These are phyloP conservation scores for Rhodamnia rubescens DNA, from an alignment of 345 rosid genomes.

Conservation along the genomic window DNA sequence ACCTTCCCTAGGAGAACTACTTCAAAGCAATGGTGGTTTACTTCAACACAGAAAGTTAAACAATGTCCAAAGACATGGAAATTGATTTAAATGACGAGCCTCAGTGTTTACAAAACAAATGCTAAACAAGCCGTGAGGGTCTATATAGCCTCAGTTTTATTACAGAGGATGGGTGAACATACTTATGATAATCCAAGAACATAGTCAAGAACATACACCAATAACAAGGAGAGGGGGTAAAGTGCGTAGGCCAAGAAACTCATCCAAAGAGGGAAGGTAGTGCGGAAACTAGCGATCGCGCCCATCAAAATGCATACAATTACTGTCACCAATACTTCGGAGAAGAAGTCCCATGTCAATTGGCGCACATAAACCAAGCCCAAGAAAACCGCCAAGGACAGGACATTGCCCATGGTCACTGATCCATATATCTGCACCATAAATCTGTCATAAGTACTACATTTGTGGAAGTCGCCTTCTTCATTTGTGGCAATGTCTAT, in stretches of 20 bases:
- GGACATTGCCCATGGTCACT: slow-evolving; percentile 37
- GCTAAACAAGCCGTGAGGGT: not conserved
- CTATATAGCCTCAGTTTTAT: not conserved
- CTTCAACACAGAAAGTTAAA: not conserved
- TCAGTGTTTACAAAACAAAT: not conserved
- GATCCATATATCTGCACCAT: slow-evolving; percentile 38
- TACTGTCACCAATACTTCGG: slow-evolving; percentile 28
- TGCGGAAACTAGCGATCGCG: slow-evolving; percentile 26
- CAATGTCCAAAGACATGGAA: not conserved
- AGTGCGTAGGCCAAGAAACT: slow-evolving; percentile 24
- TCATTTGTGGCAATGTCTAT: not conserved
- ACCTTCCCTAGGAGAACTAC: not conserved
- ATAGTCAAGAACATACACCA: slow-evolving; percentile 40
- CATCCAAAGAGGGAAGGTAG: slow-evolving; percentile 44
- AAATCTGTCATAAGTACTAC: not conserved
- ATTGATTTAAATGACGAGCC: not conserved
- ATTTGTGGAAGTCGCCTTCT: not conserved
- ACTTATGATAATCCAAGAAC: slow-evolving; percentile 31
- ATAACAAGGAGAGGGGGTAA: slow-evolving; percentile 33
- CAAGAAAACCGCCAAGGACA: slow-evolving; percentile 31
- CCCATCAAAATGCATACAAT: slow-evolving; percentile 37
- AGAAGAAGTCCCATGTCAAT: slow-evolving; percentile 41
- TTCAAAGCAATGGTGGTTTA: not conserved
- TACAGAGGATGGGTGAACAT: not conserved
- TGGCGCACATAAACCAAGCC: slow-evolving; percentile 36